phyloP scores from a whole-genome alignment of 495 filamentous ascomycete genomes.

The Schizothecium vesticola region DNA sequence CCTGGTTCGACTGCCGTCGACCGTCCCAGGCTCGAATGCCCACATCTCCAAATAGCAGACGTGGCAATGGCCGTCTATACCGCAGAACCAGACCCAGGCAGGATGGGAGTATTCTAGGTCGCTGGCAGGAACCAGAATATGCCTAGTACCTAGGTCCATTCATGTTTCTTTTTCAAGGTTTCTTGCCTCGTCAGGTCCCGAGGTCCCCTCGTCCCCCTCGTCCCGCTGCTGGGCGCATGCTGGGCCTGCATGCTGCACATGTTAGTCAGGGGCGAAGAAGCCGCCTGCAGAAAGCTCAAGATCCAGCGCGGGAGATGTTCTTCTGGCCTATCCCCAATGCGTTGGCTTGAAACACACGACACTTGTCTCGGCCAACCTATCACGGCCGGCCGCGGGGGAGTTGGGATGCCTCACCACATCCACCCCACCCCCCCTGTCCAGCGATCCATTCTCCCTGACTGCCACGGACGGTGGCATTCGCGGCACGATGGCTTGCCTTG shows the following conservation, averaged over 20 bases:
- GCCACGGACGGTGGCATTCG: constrained; percentile 26
- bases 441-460: constrained; percentile 26
- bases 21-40: background rate
- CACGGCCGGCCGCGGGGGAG: constrained; percentile 6
- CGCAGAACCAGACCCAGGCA: background rate
- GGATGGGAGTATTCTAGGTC: too few relatives aligned
- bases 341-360: constrained; percentile 29
- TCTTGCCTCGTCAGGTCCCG: background rate
- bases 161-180: background rate
- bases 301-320: constrained; percentile 18
- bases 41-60: background rate
- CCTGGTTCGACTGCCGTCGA: background rate
- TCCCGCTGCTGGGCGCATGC: background rate
- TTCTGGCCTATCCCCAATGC: constrained; percentile 15
- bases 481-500: constrained; percentile 23
- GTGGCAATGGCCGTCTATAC: background rate
- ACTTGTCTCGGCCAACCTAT: constrained; percentile 17
- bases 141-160: background rate
- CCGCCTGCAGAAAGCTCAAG: background rate
- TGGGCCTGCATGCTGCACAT: background rate
- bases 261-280: constrained; percentile 1
- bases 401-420: constrained; percentile 5
- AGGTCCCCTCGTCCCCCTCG: background rate
- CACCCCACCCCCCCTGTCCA: constrained; percentile 2
- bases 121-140: background rate